Evolutionary conservation across 2,329 filamentous ascomycete species (phyloP).

Genomic region (Colletotrichum spaethianum): DNA sequence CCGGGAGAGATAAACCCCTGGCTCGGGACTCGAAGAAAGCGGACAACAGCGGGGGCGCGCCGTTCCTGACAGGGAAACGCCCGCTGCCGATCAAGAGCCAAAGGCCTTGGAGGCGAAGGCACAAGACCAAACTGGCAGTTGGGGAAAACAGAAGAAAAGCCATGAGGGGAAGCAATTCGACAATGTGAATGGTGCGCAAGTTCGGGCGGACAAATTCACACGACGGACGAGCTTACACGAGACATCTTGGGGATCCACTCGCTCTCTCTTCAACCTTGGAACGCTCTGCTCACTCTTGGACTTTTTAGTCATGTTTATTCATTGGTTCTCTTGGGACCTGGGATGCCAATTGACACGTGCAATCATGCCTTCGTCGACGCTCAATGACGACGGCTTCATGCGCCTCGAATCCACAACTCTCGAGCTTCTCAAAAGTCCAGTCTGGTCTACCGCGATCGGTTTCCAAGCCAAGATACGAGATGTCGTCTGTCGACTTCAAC

Average conservation of each 20-base stretch:
- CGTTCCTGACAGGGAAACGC: conserved; percentile 24
- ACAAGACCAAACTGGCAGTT: conserved; percentile 20
- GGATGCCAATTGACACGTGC: not conserved
- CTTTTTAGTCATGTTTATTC: not conserved
- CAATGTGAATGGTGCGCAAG: conserved; percentile 38
- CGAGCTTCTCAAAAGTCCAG: not conserved
- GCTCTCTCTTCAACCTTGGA: not conserved
- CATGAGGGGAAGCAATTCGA: not conserved
- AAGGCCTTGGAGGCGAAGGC: not conserved
- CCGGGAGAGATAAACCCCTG: not conserved
- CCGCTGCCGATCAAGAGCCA: conserved; percentile 23
- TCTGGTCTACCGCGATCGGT: not conserved
- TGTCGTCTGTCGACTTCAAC: not conserved
- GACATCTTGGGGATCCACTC: not conserved
- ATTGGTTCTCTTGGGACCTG: not conserved
- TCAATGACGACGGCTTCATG: conserved; percentile 32
- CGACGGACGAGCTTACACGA: not conserved
- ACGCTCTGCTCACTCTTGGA: not conserved
- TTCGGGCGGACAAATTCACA: conserved; percentile 25
- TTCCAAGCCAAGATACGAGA: too few species aligned
- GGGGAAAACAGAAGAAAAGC: conserved; percentile 2
- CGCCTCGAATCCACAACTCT: too few species aligned
- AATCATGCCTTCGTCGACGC: not conserved
- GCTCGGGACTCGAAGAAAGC: not conserved
- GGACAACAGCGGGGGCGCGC: not conserved